Base-by-base conservation (phyloP, 2,329 filamentous ascomycete species). In the Malbranchea zuffiana region DNA sequence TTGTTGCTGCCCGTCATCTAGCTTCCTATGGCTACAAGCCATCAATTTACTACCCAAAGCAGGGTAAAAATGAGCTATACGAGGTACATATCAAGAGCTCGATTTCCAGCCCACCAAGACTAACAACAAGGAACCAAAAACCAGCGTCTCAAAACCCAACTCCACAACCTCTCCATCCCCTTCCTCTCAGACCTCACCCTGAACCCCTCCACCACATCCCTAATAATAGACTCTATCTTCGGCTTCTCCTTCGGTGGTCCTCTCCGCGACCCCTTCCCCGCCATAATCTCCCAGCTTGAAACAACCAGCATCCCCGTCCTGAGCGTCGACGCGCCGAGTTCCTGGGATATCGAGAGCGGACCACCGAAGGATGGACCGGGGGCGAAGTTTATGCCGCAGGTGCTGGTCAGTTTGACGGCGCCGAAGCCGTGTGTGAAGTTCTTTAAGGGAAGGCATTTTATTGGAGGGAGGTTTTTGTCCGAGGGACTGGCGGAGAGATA, bases 221-320 rank as follows among this genome's bases (percentile, higher is more conserved):
- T 93, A 47, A 64, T 98, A 36, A 68, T 98, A 41, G 90, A 98
- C 60, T 85, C 90, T 6, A 84, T 98, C 44, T 98, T 98, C 55
- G 86, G 83, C 5, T 98, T 98, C 65, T 90, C 82, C 43, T 98
- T 98, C 64, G 80, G 78, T 1, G 88, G 87, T 5, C 80, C 90
- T 46, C 80, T 98, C 36, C 78, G 90, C n/a, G 84, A 93, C 47
- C 90, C 90, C 1, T 98, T 96, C 54, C 78, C 80, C 1, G 69
- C 70, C 0, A 81, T 95, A 10, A 92, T 98, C 49, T 66, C 72
- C 43, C 77, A 81, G 5, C 68, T 98, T 24, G 75, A 85, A 48
- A 69, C 78, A 27, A 80, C 82, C 4, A 71, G 71, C 17, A 53
- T 90, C 5, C 82, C 86, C 0, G 81, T 96, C 0, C 79, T 90